Base-by-base conservation (phyloP, 192 early-diverging fungal species). In the Coemansia reversa region DNA sequence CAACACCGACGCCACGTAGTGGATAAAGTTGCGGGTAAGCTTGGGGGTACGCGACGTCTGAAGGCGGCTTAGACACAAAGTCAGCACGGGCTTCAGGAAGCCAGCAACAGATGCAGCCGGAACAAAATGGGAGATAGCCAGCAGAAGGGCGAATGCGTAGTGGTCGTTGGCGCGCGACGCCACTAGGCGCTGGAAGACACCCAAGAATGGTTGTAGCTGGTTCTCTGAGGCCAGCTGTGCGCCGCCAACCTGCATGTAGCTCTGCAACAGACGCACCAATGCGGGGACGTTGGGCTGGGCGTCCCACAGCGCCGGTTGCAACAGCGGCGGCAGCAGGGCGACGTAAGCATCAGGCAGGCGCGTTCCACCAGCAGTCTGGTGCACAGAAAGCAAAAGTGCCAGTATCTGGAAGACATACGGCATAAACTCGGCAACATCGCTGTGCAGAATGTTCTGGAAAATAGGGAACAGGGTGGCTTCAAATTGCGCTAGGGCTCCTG, bases 401-500 rank as follows among this genome's bases (percentile, higher is more conserved):
- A 98, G 74, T 61, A 99, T 83, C 78, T 99, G 97, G 86, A 99
- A 97, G 11, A 94, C 91, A 76, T 99, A 99, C 16, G 97, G 95
- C 73, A 88, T 91, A 42, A 96, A 97, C 77, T 99, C 97, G 67
- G 82, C 72, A 25, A 95, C 90, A 57, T 94, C 94, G 61, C 89
- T 83, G 51, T 87, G 83, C 24, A 99, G 79, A 69, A 99, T 95
- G 18, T 67, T 74, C 72, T 94, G 87, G 82, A 99, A 95, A n/a
- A 90, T 90, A 7, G 85, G 86, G 76, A 98, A 94, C 55, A 98
- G 81, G 30, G 91, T 80, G 5, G 76, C 80, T 74, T 99, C 96
- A 65, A 99, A 97, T 62, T 89, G 86, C 48, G 65, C 72, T 7
- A 96, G 84, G 2, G 92, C 83, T 11, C 67, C 78, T 0, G 82